A percentile compares a stretch with the other conserved stretches of the same genome.
These are phyloP conservation scores for Microcos paniculata DNA, from an alignment of 345 rosid genomes.

Conservation along the genomic window DNA sequence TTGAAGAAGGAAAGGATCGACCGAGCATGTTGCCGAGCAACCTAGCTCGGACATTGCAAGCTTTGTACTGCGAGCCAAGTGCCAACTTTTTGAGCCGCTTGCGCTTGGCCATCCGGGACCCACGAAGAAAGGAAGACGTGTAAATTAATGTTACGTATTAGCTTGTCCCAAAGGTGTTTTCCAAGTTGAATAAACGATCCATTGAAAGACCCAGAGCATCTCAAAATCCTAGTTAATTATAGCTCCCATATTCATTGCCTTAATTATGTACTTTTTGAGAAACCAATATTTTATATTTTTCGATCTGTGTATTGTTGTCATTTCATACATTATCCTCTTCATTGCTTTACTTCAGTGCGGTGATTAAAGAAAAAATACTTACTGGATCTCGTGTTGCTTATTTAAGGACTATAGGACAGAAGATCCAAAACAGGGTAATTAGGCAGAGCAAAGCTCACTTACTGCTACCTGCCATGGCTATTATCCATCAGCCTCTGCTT, in stretches of 20 bases:
- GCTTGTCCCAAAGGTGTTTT: not conserved
- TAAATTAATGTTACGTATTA: not conserved
- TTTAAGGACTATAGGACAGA: slow-evolving; percentile 4
- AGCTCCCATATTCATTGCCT: not conserved
- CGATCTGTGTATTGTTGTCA: not conserved
- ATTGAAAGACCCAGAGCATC: not conserved
- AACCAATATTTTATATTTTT: not conserved
- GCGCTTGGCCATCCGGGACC: not conserved
- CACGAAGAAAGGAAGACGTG: not conserved
- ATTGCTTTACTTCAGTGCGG: not conserved
- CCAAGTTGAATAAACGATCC: not conserved
- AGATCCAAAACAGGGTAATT: not conserved
- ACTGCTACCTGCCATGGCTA: slow-evolving; percentile 33
- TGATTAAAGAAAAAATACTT: not conserved
- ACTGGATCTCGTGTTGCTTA: not conserved
- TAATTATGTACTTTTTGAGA: not conserved
- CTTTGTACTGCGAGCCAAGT: not conserved
- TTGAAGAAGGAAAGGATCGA: not conserved
- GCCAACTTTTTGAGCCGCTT: not conserved
- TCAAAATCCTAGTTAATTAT: not conserved
- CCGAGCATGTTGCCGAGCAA: not conserved
- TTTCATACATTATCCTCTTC: not conserved
- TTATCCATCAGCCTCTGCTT: slow-evolving; percentile 44
- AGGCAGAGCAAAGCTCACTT: not conserved
- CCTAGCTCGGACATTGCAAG: not conserved